Base-by-base conservation (phyloP, 2,329 filamentous ascomycete species). In the Calonectria leucothoes region DNA sequence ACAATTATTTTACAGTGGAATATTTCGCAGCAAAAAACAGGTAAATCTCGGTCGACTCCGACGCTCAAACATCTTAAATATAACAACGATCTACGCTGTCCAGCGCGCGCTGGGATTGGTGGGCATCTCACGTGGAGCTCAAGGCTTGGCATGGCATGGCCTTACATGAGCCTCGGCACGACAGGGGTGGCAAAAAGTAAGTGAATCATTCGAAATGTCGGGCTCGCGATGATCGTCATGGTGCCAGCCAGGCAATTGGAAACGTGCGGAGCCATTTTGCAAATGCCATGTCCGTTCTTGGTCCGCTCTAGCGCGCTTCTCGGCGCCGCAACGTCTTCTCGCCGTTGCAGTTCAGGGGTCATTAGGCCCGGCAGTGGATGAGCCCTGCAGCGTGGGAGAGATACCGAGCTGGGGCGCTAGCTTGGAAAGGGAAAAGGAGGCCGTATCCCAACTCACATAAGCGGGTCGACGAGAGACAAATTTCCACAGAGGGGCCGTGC, bases 401-500 rank as follows among this genome's bases (percentile, higher is more conserved):
- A 61, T 39, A 37, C 35, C 55, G 55, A 61, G 35, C 23, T 25
- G 23, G 33, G 33, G 25, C 55, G 23, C 55, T 61, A 61, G 55
- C 55, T 61, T 17, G 23, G 33, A 37, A 37, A 39, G 12, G 55
- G 55, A 61, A 61, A 61, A 39, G 35, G 55, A 23, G 55, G 6
- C 55, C 55, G 55, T 27, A 29, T 39, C 33, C 35, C 39, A 23
- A 23, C 23, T 39, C 55, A 37, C 39, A 61, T 61, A 61, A 61
- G 55, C 55, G 55, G 55, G 55, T 61, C 55, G 55, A 29, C 11
- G 3, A 27, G 23, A 23, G 33, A 61, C n/a, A 39, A 61, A 27
- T 61, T 61, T 39, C 55, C 55, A 39, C 55, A 61, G 55, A 61
- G 55, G 55, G 55, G 55, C 55, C 55, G 33, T 61, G 55, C 55